Conservation (phyloP, 768 basidiomycete species). For the Cyclocybe aegerita region DNA sequence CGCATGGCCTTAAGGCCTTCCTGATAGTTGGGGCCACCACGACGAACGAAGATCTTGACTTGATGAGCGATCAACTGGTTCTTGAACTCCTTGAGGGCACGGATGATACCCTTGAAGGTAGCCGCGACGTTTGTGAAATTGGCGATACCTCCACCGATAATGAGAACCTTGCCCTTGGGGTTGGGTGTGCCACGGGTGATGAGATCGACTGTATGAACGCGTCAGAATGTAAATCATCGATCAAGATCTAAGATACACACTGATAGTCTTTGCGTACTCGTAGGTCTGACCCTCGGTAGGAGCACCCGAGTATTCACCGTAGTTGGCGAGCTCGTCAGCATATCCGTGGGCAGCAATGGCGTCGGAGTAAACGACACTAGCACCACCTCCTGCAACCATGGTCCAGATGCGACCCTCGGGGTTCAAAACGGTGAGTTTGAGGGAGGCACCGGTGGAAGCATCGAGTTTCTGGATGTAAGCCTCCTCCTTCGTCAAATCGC, state of each 20-base stretch:
- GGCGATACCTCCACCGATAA: constrained; percentile 99
- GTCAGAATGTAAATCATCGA: not conserved
- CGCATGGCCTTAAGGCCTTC: constrained; percentile 97
- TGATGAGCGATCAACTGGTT: constrained; percentile 75
- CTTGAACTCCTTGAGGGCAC: constrained; percentile 93
- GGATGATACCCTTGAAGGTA: constrained; percentile 99
- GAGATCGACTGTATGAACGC: constrained; percentile 65
- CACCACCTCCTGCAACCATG: constrained; percentile 98
- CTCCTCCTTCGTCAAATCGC: constrained; percentile 97
- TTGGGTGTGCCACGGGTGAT: constrained; percentile 87
- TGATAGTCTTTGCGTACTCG: constrained; percentile 98
- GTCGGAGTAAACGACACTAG: constrained; percentile 66
- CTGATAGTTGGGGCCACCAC: constrained; percentile 99
- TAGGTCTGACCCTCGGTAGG: constrained; percentile 98
- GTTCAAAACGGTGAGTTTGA: constrained; percentile 97
- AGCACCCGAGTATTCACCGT: constrained; percentile 98
- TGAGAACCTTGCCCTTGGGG: constrained; percentile 93
- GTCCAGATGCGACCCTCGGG: constrained; percentile 97
- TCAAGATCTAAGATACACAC: constrained; percentile 40
- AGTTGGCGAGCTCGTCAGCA: constrained; percentile 98
- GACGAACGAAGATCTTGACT: constrained; percentile 95
- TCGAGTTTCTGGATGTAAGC: constrained; percentile 99
- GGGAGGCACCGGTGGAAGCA: constrained; percentile 93
- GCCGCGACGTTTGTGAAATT: constrained; percentile 99
- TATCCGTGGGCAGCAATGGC: constrained; percentile 91